Evolutionary conservation across 2,329 filamentous ascomycete genomes (phyloP).

Genomic region (Pseudovirgaria hyperparasitica): DNA sequence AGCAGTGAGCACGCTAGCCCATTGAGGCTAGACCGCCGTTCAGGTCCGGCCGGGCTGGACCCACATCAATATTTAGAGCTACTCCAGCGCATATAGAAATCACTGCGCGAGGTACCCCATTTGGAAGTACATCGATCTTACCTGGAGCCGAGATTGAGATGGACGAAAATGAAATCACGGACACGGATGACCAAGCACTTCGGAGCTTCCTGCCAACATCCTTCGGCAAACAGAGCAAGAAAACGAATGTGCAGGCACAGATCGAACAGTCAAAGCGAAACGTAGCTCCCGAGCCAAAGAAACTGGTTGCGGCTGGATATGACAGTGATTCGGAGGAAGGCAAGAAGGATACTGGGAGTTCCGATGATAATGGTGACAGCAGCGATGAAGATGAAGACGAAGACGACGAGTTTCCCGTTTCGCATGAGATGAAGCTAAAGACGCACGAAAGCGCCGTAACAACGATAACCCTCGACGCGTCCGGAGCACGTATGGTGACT

Average conservation of each 20-base stretch:
- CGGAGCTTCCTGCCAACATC: constrained; percentile 65
- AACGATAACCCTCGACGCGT: constrained; percentile 68
- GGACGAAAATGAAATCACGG: constrained; percentile 15
- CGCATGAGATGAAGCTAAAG: constrained; percentile 85
- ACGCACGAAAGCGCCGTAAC: constrained; percentile 85
- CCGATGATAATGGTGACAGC: constrained; percentile 37
- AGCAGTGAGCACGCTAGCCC: no score
- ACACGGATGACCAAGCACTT: constrained; percentile 51
- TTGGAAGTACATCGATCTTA: no score
- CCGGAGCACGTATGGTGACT: constrained; percentile 75
- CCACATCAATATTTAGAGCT: no score
- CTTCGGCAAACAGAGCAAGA: constrained; percentile 71
- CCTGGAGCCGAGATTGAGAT: no score
- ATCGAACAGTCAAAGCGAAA: constrained; percentile 64
- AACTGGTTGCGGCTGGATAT: constrained; percentile 13
- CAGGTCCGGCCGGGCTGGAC: no score
- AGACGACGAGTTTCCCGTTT: constrained; percentile 80
- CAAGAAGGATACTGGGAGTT: constrained; percentile 19
- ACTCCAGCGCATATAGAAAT: no score
- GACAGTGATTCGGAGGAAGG: constrained; percentile 13
- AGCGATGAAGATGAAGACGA: constrained; percentile 54
- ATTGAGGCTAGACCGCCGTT: no score
- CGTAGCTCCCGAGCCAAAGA: constrained; percentile 23
- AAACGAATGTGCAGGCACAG: constrained; percentile 64
- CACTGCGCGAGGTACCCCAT: no score